These are phyloP conservation scores for Leccinum truebloodii DNA, from an alignment of 768 basidiomycete genomes.

Conservation along the genomic window DNA sequence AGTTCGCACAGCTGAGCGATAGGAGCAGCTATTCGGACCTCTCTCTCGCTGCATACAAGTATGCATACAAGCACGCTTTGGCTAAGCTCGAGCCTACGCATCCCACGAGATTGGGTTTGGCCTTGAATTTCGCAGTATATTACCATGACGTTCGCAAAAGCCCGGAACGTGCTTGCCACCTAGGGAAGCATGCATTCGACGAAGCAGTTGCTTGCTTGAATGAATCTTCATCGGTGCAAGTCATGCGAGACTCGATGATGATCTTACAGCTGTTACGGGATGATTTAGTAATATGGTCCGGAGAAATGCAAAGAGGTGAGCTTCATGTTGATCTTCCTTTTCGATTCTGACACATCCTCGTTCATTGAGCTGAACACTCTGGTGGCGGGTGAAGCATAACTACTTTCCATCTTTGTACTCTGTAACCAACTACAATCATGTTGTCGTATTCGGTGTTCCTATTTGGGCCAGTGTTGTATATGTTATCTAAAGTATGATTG, in stretches of 20 bases:
- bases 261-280: slow-evolving; percentile 82
- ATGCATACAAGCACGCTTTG: slow-evolving; percentile 80
- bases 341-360: slow-evolving; percentile 15
- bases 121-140: slow-evolving; percentile 93
- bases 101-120: slow-evolving; percentile 85
- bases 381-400: slow-evolving; percentile 14
- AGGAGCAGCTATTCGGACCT: slow-evolving; percentile 69
- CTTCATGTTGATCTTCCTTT: slow-evolving; percentile 1
- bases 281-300: slow-evolving; percentile 84
- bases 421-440: slow-evolving; percentile 3
- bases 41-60: slow-evolving; percentile 83
- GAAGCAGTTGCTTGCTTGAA: slow-evolving; percentile 75
- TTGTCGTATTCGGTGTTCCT: neutral
- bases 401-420: neutral
- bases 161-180: slow-evolving; percentile 83
- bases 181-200: slow-evolving; percentile 92
- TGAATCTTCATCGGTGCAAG: slow-evolving; percentile 41
- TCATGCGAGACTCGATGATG: slow-evolving; percentile 72
- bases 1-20: slow-evolving; percentile 73
- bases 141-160: slow-evolving; percentile 86
- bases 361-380: slow-evolving; percentile 27
- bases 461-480: slow-evolving; percentile 9
- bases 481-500: slow-evolving; percentile 15
- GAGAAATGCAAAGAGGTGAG: slow-evolving; percentile 59
- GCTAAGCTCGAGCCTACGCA: slow-evolving; percentile 75